phyloP scores from a whole-genome alignment of 2,329 filamentous ascomycete genomes.

The Calonectria montana region DNA sequence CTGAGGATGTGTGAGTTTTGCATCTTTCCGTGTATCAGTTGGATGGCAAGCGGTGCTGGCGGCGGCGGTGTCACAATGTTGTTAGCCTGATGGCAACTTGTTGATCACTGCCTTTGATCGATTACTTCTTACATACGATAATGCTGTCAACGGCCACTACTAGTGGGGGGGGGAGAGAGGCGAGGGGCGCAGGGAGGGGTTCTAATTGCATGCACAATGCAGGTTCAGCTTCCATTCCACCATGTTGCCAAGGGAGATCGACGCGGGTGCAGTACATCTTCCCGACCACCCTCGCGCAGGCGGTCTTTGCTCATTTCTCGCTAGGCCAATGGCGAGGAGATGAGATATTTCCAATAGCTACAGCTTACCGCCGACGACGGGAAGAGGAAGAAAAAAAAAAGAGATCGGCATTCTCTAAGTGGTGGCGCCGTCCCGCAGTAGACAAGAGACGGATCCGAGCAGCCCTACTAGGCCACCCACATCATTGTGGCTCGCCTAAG shows the following conservation, averaged over 20 bases:
- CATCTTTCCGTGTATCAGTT: conserved; percentile 23
- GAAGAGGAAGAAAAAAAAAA: background rate
- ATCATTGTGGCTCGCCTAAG: background rate
- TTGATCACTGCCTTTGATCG: background rate
- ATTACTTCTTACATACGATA: background rate
- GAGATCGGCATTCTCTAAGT: background rate
- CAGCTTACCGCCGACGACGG: background rate
- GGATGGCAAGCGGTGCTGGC: background rate
- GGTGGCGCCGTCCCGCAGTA: background rate
- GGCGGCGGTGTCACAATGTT: background rate
- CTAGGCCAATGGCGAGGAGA: background rate
- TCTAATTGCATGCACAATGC: conserved; percentile 17
- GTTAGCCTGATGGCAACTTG: background rate
- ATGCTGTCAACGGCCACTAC: background rate
- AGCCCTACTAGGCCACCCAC: background rate
- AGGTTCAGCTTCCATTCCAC: conserved; percentile 3
- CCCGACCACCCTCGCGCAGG: background rate
- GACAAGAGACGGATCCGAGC: background rate
- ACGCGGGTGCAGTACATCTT: background rate
- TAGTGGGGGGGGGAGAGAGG: background rate
- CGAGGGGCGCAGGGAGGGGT: conserved; percentile 6
- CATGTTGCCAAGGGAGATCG: conserved; percentile 25
- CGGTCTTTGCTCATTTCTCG: background rate
- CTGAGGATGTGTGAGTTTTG: background rate
- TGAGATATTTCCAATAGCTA: background rate